Evolutionary conservation across 345 rosid species (phyloP).

Genomic region (Dipteronia dyeriana): DNA sequence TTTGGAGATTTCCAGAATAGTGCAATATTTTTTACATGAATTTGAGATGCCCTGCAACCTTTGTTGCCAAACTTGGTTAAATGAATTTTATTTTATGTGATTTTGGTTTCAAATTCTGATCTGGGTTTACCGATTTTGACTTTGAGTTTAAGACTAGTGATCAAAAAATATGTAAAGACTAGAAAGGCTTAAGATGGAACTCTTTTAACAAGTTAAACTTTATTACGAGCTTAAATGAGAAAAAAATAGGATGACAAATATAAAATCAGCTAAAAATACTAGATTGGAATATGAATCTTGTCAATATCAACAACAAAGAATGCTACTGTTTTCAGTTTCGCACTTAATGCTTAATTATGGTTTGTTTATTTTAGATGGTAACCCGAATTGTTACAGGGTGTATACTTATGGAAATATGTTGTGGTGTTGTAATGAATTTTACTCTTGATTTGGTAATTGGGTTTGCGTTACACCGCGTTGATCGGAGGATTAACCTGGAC

Average conservation of each 20-base stretch:
- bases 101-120: constrained; percentile 21
- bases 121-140: constrained; percentile 11
- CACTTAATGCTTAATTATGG: not conserved
- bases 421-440: not conserved
- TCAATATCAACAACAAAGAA: not conserved
- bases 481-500: not conserved
- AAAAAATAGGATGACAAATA: not conserved
- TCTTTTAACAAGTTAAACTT: not conserved
- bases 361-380: not conserved
- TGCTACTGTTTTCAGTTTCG: not conserved
- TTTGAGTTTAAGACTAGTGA: not conserved
- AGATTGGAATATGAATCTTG: not conserved
- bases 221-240: not conserved
- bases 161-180: not conserved
- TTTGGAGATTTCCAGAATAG: not conserved
- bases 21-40: not conserved
- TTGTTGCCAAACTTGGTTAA: not conserved
- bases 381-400: not conserved
- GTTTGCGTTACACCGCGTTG: too few relatives aligned
- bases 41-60: not conserved
- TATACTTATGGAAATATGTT: not conserved
- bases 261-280: not conserved
- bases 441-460: not conserved
- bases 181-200: not conserved
- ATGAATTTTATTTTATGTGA: not conserved